These are phyloP conservation scores for Schwanniomyces etchellsii DNA, from an alignment of 1,139 yeast genomes.

Conservation along the genomic window DNA sequence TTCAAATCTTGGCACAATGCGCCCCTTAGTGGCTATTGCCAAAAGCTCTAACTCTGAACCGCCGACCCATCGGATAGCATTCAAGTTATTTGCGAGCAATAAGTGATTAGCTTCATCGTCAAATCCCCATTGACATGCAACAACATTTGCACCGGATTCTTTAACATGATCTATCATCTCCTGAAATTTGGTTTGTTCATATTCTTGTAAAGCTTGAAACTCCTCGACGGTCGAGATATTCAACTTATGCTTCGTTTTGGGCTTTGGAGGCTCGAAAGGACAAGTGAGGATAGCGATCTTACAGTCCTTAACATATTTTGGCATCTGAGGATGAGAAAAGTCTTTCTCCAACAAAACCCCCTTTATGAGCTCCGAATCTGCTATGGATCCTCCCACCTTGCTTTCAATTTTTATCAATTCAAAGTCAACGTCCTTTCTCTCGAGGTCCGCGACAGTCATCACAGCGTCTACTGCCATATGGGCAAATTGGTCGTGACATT, in stretches of 20 bases:
- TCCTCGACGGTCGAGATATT: slow-evolving; percentile 92
- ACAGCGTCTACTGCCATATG: slow-evolving; percentile 98
- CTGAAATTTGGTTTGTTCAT: slow-evolving; percentile 85
- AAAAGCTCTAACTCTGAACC: slow-evolving; percentile 94
- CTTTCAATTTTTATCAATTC: slow-evolving; percentile 94
- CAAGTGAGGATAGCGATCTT: slow-evolving; percentile 93
- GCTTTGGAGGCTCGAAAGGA: slow-evolving; percentile 99
- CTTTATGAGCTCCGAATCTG: slow-evolving; percentile 75
- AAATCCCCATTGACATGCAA: slow-evolving; percentile 99
- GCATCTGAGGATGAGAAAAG: slow-evolving; percentile 98
- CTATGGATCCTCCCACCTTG: slow-evolving; percentile 90
- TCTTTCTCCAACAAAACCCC: slow-evolving; percentile 96
- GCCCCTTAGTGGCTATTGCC: slow-evolving; percentile 96
- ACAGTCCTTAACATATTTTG: slow-evolving; percentile 71
- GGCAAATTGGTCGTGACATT: slow-evolving; percentile 89
- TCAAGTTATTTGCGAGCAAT: slow-evolving; percentile 77
- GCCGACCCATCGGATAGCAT: slow-evolving; percentile 99
- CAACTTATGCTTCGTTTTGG: slow-evolving; percentile 95
- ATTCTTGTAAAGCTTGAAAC: slow-evolving; percentile 80
- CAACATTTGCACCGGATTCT: slow-evolving; percentile 89
- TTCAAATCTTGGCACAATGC: slow-evolving; percentile 96
- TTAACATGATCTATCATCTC: slow-evolving; percentile 89
- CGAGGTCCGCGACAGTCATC: slow-evolving; percentile 83
- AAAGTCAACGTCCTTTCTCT: slow-evolving; percentile 91
- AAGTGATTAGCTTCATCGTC: slow-evolving; percentile 98